Evolutionary conservation across 768 basidiomycete genomes (phyloP).

Genomic region (Trametes cinnabarina): DNA sequence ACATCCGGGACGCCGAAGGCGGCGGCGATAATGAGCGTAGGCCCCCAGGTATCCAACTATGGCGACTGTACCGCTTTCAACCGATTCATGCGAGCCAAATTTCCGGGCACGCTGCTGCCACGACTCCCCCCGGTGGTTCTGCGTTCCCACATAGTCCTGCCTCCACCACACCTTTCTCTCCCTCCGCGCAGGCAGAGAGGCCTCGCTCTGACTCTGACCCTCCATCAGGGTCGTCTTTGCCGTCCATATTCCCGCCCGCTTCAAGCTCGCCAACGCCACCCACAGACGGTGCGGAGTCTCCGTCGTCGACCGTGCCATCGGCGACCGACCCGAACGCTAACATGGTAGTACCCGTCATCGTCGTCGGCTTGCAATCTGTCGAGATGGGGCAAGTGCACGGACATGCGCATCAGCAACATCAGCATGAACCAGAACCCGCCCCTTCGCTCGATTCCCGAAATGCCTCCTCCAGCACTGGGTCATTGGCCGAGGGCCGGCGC

Average conservation of each 20-base stretch:
- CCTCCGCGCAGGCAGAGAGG: background rate
- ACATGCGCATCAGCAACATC: slow-evolving; percentile 12
- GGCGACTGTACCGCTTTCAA: slow-evolving; percentile 82
- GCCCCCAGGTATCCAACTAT: slow-evolving; percentile 66
- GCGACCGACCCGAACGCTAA: slow-evolving; percentile 21
- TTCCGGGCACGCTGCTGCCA: slow-evolving; percentile 22
- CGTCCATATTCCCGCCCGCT: background rate
- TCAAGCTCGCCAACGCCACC: background rate
- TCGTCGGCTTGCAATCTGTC: slow-evolving; percentile 80
- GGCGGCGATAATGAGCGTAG: slow-evolving; percentile 35
- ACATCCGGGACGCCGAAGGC: background rate
- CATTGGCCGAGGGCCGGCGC: slow-evolving; percentile 4
- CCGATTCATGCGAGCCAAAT: slow-evolving; percentile 46
- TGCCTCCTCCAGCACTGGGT: background rate
- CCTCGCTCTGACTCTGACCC: background rate
- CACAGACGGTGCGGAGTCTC: slow-evolving; percentile 16
- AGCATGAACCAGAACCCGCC: background rate
- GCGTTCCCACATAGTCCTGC: slow-evolving; percentile 2
- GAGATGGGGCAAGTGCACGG: slow-evolving; percentile 38
- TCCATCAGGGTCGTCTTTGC: background rate
- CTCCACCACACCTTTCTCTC: background rate
- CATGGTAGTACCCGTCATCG: slow-evolving; percentile 75
- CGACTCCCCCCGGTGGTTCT: slow-evolving; percentile 22
- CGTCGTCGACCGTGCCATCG: slow-evolving; percentile 17
- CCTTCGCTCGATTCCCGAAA: slow-evolving; percentile 17